Conservation (phyloP, 352 stramenopile genomes). For the Phytophthora citricola region DNA sequence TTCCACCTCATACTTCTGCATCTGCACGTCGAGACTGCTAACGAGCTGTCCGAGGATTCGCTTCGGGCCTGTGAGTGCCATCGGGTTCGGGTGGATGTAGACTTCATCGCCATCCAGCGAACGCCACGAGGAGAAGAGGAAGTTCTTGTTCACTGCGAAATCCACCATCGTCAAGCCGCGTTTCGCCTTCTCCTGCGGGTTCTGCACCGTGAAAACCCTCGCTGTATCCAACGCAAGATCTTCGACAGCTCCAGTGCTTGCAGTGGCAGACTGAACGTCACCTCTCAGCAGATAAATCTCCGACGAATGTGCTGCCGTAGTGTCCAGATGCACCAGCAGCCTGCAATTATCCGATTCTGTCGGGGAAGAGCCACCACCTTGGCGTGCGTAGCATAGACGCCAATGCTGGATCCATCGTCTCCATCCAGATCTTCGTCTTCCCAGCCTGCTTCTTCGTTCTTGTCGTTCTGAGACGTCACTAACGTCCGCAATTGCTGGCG, state of each 20-base stretch:
- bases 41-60: slow-evolving; percentile 60
- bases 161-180: slow-evolving; percentile 73
- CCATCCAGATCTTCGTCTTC: slow-evolving; percentile 46
- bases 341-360: slow-evolving; percentile 68
- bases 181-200: slow-evolving; percentile 22
- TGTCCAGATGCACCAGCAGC: slow-evolving; percentile 73
- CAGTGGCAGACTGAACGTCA: slow-evolving; percentile 46
- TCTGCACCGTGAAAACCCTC: slow-evolving; percentile 60
- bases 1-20: slow-evolving; percentile 68
- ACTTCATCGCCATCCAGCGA: slow-evolving; percentile 65
- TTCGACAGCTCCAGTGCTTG: slow-evolving; percentile 29
- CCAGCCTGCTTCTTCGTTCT: slow-evolving; percentile 37
- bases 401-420: slow-evolving; percentile 29
- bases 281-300: slow-evolving; percentile 71
- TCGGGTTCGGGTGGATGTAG: slow-evolving; percentile 72
- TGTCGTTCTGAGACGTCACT: slow-evolving; percentile 17
- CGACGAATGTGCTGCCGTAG: slow-evolving; percentile 54
- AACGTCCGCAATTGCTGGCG: slow-evolving; percentile 63
- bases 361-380: slow-evolving; percentile 67
- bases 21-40: slow-evolving; percentile 65
- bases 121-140: slow-evolving; percentile 77
- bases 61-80: slow-evolving; percentile 69
- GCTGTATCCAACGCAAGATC: slow-evolving; percentile 57
- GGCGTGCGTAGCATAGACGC: slow-evolving; percentile 51
- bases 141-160: slow-evolving; percentile 73